Evolutionary conservation across 768 basidiomycete genomes (phyloP).

Genomic region (Candolleomyces aberdarensis): DNA sequence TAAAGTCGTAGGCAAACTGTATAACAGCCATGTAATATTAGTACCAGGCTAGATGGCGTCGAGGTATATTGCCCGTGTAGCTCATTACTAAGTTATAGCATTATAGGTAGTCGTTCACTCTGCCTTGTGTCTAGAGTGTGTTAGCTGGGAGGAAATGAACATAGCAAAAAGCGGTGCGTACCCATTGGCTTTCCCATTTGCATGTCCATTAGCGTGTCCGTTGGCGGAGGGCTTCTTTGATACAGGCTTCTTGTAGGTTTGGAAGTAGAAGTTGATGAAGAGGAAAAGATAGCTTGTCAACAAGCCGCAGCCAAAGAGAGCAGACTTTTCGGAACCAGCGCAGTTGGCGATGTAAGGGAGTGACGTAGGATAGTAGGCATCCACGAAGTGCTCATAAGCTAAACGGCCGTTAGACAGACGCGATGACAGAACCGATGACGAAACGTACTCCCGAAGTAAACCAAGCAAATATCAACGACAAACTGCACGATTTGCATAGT

Average conservation of each 20-base stretch:
- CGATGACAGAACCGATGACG: neutral
- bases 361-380: slow-evolving; percentile 49
- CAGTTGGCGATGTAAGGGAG: slow-evolving; percentile 81
- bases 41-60: slow-evolving; percentile 29
- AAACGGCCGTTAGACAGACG: slow-evolving; percentile 9
- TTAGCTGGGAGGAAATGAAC: neutral
- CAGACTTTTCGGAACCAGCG: slow-evolving; percentile 85
- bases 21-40: slow-evolving; percentile 23
- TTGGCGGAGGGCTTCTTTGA: slow-evolving; percentile 44
- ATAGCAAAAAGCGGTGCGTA: slow-evolving; percentile 7
- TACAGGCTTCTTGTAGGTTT: slow-evolving; percentile 73
- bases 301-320: slow-evolving; percentile 84
- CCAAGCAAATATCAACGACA: slow-evolving; percentile 83
- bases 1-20: slow-evolving; percentile 9
- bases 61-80: slow-evolving; percentile 35
- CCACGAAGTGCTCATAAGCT: slow-evolving; percentile 83
- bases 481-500: slow-evolving; percentile 97
- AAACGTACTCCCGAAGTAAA: slow-evolving; percentile 92
- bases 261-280: slow-evolving; percentile 94
- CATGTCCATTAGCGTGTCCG: slow-evolving; percentile 38
- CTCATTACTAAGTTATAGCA: slow-evolving; percentile 24
- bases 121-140: slow-evolving; percentile 25
- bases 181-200: slow-evolving; percentile 33
- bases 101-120: slow-evolving; percentile 20
- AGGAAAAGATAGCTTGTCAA: slow-evolving; percentile 89